Evolutionary conservation across 2,329 filamentous ascomycete species (phyloP).

Genomic region (Xylaria sp.): DNA sequence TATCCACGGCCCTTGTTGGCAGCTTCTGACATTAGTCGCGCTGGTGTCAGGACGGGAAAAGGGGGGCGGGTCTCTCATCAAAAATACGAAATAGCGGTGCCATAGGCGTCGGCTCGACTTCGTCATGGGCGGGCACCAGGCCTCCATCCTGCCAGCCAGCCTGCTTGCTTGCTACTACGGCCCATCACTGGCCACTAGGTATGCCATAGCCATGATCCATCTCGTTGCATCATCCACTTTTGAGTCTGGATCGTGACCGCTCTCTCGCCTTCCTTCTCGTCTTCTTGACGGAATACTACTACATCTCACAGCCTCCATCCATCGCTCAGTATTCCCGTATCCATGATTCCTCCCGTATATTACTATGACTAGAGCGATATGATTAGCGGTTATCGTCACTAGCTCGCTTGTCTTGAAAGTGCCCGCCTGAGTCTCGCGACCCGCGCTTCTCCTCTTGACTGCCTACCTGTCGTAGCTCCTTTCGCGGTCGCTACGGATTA

Average conservation of each 20-base stretch:
- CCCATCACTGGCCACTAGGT: too few relatives aligned
- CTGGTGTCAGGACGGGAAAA: slow-evolving; percentile 3
- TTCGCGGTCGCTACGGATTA: background rate
- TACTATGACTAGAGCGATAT: background rate
- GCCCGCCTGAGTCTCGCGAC: background rate
- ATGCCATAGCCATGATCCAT: background rate
- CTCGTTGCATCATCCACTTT: slow-evolving; percentile 10
- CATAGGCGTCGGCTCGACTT: background rate
- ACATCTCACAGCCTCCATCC: background rate
- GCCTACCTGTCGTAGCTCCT: background rate
- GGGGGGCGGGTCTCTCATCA: slow-evolving; percentile 6
- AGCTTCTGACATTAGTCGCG: slow-evolving; percentile 6
- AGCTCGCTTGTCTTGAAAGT: background rate
- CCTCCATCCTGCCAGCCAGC: too few relatives aligned
- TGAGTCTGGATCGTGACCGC: slow-evolving; percentile 4
- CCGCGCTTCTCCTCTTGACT: background rate
- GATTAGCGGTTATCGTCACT: slow-evolving; percentile 1
- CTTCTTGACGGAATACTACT: background rate
- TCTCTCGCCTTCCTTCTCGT: background rate
- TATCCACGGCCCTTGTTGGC: slow-evolving; percentile 1
- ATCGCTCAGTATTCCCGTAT: background rate
- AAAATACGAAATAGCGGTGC: slow-evolving; percentile 12
- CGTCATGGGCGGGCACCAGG: slow-evolving; percentile 7
- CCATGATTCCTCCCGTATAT: background rate
- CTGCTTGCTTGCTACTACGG: background rate